phyloP scores from a whole-genome alignment of 192 early-diverging fungal species.

The Backusella tuberculispora region DNA sequence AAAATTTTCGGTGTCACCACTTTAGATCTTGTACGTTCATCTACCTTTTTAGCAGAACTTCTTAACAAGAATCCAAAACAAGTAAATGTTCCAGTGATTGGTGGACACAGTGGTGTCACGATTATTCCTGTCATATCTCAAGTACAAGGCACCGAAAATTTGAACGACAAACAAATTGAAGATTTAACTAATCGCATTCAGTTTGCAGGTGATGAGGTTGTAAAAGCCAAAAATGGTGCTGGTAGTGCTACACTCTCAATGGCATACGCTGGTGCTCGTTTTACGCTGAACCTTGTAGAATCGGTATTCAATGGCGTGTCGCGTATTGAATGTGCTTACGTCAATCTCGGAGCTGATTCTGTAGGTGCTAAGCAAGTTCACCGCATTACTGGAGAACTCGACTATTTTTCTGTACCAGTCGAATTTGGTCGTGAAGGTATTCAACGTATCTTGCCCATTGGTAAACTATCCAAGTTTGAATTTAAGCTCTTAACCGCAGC shows the following conservation, averaged over 20 bases:
- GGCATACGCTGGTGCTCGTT: conserved; percentile 89
- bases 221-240: conserved; percentile 98
- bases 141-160: conserved; percentile 56
- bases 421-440: conserved; percentile 86
- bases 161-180: conserved; percentile 84
- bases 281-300: conserved; percentile 87
- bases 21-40: conserved; percentile 96
- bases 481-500: conserved; percentile 80
- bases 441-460: conserved; percentile 83
- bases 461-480: conserved; percentile 82
- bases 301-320: conserved; percentile 77
- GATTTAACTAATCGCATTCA: conserved; percentile 97
- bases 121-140: conserved; percentile 95
- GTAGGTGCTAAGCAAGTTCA: conserved; percentile 78
- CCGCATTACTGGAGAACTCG: conserved; percentile 57
- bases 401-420: conserved; percentile 80
- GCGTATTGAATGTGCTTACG: conserved; percentile 86
- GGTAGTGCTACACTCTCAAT: conserved; percentile 91
- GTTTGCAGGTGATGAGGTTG: conserved; percentile 99
- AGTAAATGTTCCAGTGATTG: conserved; percentile 86
- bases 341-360: conserved; percentile 79
- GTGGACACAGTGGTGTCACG: conserved; percentile 97
- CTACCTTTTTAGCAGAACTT: conserved; percentile 90
- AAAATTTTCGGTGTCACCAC: conserved; percentile 96
- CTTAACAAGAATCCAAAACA: conserved; percentile 68